phyloP scores from a whole-genome alignment of 257 asterid species.

The Jaltomata sinuosa region DNA sequence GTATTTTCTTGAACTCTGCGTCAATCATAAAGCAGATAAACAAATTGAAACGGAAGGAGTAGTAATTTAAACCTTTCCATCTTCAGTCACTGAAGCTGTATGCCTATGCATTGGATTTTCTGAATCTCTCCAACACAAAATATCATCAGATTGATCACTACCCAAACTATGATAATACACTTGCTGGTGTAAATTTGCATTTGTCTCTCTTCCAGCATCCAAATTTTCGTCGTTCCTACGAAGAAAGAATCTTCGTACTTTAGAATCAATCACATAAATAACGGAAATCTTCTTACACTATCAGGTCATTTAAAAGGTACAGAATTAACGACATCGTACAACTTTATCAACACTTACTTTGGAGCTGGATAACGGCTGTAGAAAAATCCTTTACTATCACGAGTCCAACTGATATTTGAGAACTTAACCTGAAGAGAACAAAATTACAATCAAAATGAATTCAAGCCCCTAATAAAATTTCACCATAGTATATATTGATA shows the following conservation, averaged over 20 bases:
- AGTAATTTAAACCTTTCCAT: conserved; percentile 69
- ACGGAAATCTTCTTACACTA: neutral
- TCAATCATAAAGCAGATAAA: too few relatives aligned
- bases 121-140: conserved; percentile 77
- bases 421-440: conserved; percentile 58
- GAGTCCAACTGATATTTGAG: conserved; percentile 71
- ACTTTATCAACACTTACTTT: conserved; percentile 30
- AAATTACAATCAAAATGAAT: neutral
- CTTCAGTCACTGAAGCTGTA: conserved; percentile 66
- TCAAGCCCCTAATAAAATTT: neutral
- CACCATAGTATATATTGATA: neutral
- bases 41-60: too few relatives aligned
- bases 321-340: neutral
- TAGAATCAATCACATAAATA: neutral
- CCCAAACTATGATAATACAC: conserved; percentile 88
- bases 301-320: neutral
- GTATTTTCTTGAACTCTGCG: too few relatives aligned
- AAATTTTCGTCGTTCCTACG: conserved; percentile 54
- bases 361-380: conserved; percentile 94
- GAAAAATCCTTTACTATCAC: conserved; percentile 84
- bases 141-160: conserved; percentile 83
- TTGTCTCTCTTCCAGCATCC: conserved; percentile 90
- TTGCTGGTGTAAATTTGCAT: conserved; percentile 74
- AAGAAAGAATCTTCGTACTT: conserved; percentile 5
- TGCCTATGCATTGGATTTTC: conserved; percentile 73